Percentiles rank a stretch among this genome's conserved stretches.
These are phyloP conservation scores for Plasmopara muralis DNA, from an alignment of 352 stramenopile genomes.

Conservation along the genomic window DNA sequence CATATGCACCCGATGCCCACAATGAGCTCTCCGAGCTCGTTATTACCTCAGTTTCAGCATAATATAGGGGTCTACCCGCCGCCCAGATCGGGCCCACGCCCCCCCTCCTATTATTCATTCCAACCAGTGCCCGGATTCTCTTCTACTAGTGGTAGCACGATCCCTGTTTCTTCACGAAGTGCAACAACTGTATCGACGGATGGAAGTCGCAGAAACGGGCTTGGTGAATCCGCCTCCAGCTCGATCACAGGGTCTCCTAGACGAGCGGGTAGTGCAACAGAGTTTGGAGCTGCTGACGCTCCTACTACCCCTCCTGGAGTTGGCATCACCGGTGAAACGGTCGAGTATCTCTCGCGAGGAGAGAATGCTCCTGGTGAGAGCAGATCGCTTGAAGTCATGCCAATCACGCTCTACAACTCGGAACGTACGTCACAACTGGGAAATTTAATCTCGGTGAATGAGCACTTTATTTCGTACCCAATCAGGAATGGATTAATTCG, in stretches of 20 bases:
- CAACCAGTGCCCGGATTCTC: constrained; percentile 32
- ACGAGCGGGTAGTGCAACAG: constrained; percentile 20
- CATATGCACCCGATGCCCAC: constrained; percentile 33
- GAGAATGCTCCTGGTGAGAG: constrained; percentile 34
- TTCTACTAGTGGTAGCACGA: constrained; percentile 27
- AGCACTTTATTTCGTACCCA: constrained; percentile 83
- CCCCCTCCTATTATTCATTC: constrained; percentile 31
- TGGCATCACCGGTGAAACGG: constrained; percentile 36
- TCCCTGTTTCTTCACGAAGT: constrained; percentile 31
- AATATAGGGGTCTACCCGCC: constrained; percentile 23
- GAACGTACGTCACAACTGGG: constrained; percentile 65
- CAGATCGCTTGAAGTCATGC: constrained; percentile 73
- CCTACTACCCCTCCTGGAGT: constrained; percentile 34
- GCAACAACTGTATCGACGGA: constrained; percentile 31
- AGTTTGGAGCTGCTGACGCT: constrained; percentile 15
- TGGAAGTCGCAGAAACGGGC: constrained; percentile 31
- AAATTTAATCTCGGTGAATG: constrained; percentile 73
- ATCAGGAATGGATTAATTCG: constrained; percentile 80
- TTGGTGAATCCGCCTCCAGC: constrained; percentile 29
- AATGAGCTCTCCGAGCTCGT: constrained; percentile 23
- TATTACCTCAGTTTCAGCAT: constrained; percentile 26
- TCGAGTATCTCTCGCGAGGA: constrained; percentile 47
- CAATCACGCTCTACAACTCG: constrained; percentile 78
- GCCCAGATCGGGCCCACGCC: constrained; percentile 19
- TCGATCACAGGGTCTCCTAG: constrained; percentile 39